Conservation (phyloP, 345 rosid species). For the Erucastrum elatum region DNA sequence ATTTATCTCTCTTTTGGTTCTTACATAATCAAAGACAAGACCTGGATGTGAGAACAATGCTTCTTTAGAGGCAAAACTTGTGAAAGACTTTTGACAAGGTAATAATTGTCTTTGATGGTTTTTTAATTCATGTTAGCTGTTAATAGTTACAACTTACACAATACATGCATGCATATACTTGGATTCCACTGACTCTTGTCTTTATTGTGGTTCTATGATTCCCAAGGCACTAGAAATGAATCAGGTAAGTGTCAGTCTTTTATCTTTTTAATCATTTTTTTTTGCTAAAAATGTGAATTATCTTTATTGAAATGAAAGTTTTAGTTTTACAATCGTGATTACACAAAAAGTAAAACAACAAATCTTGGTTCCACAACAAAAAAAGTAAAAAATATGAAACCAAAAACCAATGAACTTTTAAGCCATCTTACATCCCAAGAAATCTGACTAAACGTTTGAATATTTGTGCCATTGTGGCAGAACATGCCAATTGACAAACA, state of each 20-base stretch:
- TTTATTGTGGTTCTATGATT: constrained; percentile 38
- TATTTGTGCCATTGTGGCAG: constrained; percentile 43
- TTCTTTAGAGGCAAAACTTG: constrained; percentile 83
- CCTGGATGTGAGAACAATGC: constrained; percentile 71
- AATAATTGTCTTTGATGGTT: constrained; percentile 1
- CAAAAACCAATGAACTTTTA: neutral
- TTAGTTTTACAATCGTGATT: too few relatives aligned
- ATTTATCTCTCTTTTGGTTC: neutral
- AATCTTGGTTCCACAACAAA: too few relatives aligned
- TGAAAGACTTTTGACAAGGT: constrained; percentile 96
- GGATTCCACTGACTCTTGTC: constrained; percentile 16
- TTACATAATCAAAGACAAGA: neutral
- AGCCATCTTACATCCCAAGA: neutral
- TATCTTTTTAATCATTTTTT: neutral
- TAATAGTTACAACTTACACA: neutral
- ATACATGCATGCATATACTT: neutral
- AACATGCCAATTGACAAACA: constrained; percentile 51
- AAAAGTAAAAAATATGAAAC: too few relatives aligned
- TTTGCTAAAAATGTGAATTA: too few relatives aligned
- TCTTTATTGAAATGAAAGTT: too few relatives aligned
- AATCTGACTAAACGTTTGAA: constrained; percentile 24
- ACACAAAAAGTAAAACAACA: too few relatives aligned
- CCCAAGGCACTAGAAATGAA: constrained; percentile 87
- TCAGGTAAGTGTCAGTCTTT: constrained; percentile 47
- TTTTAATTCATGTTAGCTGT: constrained; percentile 7